Conservation (phyloP, 176 grass and related monocot genomes). For the Aegilops speltoides region DNA sequence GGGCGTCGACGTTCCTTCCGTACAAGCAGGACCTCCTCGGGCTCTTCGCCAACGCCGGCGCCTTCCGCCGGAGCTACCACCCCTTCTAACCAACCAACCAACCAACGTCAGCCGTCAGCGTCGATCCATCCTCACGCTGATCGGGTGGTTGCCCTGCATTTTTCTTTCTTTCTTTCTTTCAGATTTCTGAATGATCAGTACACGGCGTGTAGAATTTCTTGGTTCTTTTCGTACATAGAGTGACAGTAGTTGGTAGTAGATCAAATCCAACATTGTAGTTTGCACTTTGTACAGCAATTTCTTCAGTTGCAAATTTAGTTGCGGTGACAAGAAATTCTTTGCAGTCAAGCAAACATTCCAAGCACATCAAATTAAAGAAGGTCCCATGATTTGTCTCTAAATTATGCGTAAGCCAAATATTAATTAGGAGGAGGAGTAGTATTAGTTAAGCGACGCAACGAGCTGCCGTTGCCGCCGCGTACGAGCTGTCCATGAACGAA, state of each 20-base stretch:
- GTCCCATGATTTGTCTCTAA: not conserved
- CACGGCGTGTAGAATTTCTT: not conserved
- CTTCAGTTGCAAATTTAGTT: not conserved
- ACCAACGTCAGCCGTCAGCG: not conserved
- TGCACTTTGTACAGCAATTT: not conserved
- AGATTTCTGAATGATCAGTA: not conserved
- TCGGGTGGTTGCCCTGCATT: not conserved
- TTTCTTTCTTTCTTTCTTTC: not conserved
- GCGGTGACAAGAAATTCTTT: not conserved
- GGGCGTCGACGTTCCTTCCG: conserved; percentile 66
- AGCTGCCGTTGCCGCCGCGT: not conserved
- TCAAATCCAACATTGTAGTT: not conserved
- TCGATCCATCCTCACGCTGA: not conserved
- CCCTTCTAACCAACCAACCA: conserved; percentile 42
- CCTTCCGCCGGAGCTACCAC: conserved; percentile 52
- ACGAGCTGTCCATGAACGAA: not conserved
- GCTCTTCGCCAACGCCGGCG: conserved; percentile 60
- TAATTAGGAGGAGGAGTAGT: not conserved
- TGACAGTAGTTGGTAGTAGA: not conserved
- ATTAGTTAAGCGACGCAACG: not conserved
- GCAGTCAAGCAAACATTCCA: not conserved
- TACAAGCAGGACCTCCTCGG: conserved; percentile 78
- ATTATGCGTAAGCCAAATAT: not conserved
- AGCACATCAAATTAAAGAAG: too few species aligned
- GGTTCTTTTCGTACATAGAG: not conserved